Base-by-base conservation (phyloP, 768 basidiomycete species). In the Lyophyllum decastes region DNA sequence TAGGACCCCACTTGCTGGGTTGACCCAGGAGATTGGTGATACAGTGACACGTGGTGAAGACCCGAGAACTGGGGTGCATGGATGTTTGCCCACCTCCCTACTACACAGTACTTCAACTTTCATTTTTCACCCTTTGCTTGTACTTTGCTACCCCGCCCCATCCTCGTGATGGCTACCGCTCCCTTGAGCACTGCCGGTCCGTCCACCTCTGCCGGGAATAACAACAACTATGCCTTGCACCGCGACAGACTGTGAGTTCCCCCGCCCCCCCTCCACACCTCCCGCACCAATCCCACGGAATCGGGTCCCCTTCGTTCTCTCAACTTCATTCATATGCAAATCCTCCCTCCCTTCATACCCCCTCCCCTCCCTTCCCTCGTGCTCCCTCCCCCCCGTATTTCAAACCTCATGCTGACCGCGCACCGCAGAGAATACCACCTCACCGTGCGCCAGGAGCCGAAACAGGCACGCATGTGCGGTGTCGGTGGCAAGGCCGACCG, bases 401-500 rank as follows among this genome's bases (percentile, higher is more conserved):
- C 34, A 30, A 5, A 38, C 40, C n/a, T n/a, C 26, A 57, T 60
- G 58, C 54, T 59, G 34, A 57, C 50, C 5, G 30, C 11, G 47
- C 51, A 33, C 46, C 27, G 67, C 73, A 94, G 94, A 70, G 84
- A 90, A 58, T 95, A 95, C 70, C 87, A 94, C 57, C 85, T 96
- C 64, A 84, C 80, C 33, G 88, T 96, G 55, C 81, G 94, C 49
- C 94, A 96, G 70, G 90, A 96, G 72, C 94, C 94, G 2, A 93
- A 94, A 72, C 93, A 95, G 73, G 89, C 90, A 5, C 80, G 91
- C 57, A 94, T 93, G 92, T 94, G 92, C 63, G 91, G 92, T 54
- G 89, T 94, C 10, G 91, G 94, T 43, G 91, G 92, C 63, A 86
- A 86, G 90, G 94, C 93, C 54, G 95, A 96, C 81, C 84, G 95